phyloP scores from a whole-genome alignment of 179 eudicot genomes.

The Beta macrorhiza region DNA sequence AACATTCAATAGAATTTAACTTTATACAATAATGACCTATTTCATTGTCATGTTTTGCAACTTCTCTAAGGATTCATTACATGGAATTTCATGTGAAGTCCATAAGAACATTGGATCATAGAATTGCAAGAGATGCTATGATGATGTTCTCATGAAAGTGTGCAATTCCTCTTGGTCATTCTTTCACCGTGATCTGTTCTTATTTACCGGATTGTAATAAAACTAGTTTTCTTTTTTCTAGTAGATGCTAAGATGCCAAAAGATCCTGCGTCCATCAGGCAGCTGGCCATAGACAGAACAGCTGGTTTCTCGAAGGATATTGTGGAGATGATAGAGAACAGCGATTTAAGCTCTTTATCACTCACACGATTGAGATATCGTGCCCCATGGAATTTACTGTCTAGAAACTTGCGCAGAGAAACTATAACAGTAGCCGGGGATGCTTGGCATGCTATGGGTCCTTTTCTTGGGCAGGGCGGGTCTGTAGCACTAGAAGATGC shows the following conservation, averaged over 20 bases:
- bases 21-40: too few relatives aligned
- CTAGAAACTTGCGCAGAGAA: slow-evolving; percentile 39
- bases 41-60: too few relatives aligned
- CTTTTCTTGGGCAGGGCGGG: slow-evolving; percentile 70
- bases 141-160: too few relatives aligned
- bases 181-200: background rate
- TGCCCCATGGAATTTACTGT: slow-evolving; percentile 52
- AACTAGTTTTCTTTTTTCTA: background rate
- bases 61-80: too few relatives aligned
- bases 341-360: slow-evolving; percentile 40
- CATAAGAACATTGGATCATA: too few relatives aligned
- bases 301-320: slow-evolving; percentile 35
- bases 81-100: too few relatives aligned
- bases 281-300: slow-evolving; percentile 21
- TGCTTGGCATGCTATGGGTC: slow-evolving; percentile 78
- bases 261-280: slow-evolving; percentile 37
- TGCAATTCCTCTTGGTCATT: too few relatives aligned
- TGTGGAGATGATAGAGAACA: slow-evolving; percentile 33
- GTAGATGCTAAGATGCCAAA: slow-evolving; percentile 34
- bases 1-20: too few relatives aligned
- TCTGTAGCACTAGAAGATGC: slow-evolving; percentile 72
- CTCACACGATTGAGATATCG: slow-evolving; percentile 46
- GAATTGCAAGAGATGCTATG: too few relatives aligned
- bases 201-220: background rate
- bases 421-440: slow-evolving; percentile 59